Evolutionary conservation across 371 early-diverging fungal genomes (phyloP).

Genomic region (Syncephalis fuscata): DNA sequence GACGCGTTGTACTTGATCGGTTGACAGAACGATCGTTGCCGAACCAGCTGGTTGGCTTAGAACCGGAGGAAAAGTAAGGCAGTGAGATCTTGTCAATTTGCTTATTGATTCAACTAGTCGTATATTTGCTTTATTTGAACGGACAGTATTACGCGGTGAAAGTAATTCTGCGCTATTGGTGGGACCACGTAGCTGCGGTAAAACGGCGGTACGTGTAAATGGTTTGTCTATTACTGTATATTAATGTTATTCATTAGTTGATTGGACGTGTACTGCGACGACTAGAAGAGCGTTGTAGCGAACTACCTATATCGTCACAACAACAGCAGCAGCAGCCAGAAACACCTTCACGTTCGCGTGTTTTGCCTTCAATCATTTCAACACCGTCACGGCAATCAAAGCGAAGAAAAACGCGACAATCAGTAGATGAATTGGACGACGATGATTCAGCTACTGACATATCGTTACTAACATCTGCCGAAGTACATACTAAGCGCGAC

Average conservation of each 20-base stretch:
- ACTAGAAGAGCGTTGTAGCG: background rate
- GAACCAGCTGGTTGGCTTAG: slow-evolving; percentile 24
- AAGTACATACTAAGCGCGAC: background rate
- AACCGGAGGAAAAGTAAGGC: slow-evolving; percentile 34
- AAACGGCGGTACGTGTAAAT: slow-evolving; percentile 18
- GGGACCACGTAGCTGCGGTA: slow-evolving; percentile 62
- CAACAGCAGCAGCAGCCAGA: no score
- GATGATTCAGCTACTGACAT: slow-evolving; percentile 11
- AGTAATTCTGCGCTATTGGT: slow-evolving; percentile 61
- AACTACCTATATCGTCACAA: no score
- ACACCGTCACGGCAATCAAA: background rate
- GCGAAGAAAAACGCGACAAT: slow-evolving; percentile 12
- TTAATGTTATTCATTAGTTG: background rate
- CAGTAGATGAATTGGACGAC: slow-evolving; percentile 34
- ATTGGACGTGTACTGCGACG: slow-evolving; percentile 4
- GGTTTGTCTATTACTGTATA: no score
- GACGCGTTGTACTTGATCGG: slow-evolving; percentile 15
- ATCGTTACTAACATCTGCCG: slow-evolving; percentile 26
- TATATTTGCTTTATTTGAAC: slow-evolving; percentile 2
- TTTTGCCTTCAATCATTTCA: background rate
- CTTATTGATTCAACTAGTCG: slow-evolving; percentile 1
- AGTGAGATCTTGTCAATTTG: slow-evolving; percentile 4
- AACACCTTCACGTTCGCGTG: background rate
- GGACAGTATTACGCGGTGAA: slow-evolving; percentile 23
- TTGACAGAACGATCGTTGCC: slow-evolving; percentile 24